Evolutionary conservation across 495 filamentous ascomycete genomes (phyloP).

Genomic region (Lichenothelia convexa): DNA sequence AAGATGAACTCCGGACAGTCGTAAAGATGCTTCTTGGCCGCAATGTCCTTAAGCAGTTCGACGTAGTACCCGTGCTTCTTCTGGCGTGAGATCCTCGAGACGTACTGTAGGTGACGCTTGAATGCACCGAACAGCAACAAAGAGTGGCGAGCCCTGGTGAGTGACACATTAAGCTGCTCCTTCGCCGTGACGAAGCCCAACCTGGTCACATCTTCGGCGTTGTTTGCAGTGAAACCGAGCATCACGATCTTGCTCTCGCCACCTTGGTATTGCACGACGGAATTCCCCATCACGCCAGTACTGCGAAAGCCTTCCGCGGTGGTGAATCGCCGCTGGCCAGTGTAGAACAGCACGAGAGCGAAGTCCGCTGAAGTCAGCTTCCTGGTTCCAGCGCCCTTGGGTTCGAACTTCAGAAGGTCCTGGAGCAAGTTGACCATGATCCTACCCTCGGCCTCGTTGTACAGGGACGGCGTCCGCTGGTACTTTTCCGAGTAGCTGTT

Average conservation of each 20-base stretch:
- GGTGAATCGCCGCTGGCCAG: not conserved
- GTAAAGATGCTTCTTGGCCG: no score
- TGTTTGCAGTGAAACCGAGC: not conserved
- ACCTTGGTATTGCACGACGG: not conserved
- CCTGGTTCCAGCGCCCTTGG: not conserved
- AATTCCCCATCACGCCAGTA: not conserved
- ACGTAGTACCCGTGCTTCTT: no score
- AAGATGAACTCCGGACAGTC: no score
- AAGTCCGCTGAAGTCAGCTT: not conserved
- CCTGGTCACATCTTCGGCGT: not conserved
- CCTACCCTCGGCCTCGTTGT: not conserved
- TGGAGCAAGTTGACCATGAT: not conserved
- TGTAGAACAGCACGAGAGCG: not conserved
- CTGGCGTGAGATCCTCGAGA: no score
- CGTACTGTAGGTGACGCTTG: no score
- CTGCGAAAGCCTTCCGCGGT: not conserved
- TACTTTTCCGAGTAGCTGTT: not conserved
- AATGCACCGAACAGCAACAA: not conserved
- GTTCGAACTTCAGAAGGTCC: not conserved
- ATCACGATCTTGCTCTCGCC: not conserved
- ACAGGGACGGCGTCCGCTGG: not conserved
- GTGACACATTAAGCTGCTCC: not conserved
- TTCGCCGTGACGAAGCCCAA: not conserved
- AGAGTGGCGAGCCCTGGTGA: not conserved
- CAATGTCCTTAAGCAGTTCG: no score